phyloP scores from a whole-genome alignment of 495 filamentous ascomycete genomes.

The Umbilicaria muhlenbergii region DNA sequence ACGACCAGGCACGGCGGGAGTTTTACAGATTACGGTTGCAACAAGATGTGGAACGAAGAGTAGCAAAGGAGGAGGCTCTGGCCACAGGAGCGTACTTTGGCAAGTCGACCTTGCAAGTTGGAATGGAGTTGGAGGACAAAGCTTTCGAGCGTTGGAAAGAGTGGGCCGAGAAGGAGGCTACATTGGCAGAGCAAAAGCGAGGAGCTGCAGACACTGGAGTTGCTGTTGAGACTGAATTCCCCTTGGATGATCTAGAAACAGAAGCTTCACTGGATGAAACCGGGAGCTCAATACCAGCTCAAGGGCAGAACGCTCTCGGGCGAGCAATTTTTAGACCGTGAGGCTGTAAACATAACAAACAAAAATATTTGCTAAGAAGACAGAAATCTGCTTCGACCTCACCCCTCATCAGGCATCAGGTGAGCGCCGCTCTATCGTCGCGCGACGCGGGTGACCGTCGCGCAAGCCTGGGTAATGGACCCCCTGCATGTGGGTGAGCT shows the following conservation, averaged over 20 bases:
- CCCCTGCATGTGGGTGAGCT: too few species aligned
- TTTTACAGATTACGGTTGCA: slow-evolving; percentile 73
- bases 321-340: slow-evolving; percentile 6
- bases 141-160: slow-evolving; percentile 65
- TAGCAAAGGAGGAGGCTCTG: slow-evolving; percentile 79
- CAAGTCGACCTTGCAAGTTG: slow-evolving; percentile 51
- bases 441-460: too few species aligned
- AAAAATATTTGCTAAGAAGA: too few species aligned
- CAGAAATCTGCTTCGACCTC: too few species aligned
- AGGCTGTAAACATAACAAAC: background rate
- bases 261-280: slow-evolving; percentile 8
- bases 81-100: slow-evolving; percentile 78
- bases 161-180: slow-evolving; percentile 50
- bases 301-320: slow-evolving; percentile 7
- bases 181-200: slow-evolving; percentile 25
- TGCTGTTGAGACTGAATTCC: slow-evolving; percentile 17
- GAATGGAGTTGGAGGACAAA: slow-evolving; percentile 68
- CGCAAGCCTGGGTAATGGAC: too few species aligned
- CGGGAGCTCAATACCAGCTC: slow-evolving; percentile 5
- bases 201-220: slow-evolving; percentile 32
- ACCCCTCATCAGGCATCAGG: too few species aligned
- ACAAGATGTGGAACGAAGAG: slow-evolving; percentile 68
- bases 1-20: slow-evolving; percentile 76
- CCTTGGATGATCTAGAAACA: slow-evolving; percentile 1
- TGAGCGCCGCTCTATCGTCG: too few species aligned